phyloP scores from a whole-genome alignment of 2,329 filamentous ascomycete species.

The Davidsoniella neocaledoniae region DNA sequence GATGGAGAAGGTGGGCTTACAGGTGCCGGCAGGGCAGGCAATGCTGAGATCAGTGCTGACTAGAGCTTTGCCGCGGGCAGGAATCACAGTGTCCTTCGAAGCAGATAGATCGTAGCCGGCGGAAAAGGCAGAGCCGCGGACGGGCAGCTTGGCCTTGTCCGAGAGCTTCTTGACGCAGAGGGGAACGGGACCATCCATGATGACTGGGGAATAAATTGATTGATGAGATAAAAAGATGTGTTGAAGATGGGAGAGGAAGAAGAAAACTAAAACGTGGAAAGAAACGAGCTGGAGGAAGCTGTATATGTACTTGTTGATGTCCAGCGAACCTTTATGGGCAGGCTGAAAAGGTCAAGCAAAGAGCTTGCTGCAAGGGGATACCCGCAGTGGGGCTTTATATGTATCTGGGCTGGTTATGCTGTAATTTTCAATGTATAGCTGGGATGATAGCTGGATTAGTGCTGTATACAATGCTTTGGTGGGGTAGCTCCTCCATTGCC shows the following conservation, averaged over 20 bases:
- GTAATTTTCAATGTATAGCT: no score
- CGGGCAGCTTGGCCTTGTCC: constrained; percentile 62
- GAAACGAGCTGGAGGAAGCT: no score
- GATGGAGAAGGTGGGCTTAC: constrained; percentile 33
- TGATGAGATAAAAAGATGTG: not conserved
- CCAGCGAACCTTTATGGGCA: not conserved
- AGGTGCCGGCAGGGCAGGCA: constrained; percentile 77
- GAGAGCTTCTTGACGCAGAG: constrained; percentile 82
- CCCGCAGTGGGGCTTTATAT: no score
- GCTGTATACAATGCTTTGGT: no score
- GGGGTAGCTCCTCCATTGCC: no score
- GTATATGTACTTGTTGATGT: no score
- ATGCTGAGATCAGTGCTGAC: constrained; percentile 87
- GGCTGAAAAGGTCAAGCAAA: not conserved
- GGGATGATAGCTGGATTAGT: no score
- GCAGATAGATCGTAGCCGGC: constrained; percentile 92
- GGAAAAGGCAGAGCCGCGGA: constrained; percentile 72
- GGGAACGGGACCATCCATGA: constrained; percentile 19
- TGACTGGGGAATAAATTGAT: not conserved
- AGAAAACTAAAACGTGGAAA: not conserved
- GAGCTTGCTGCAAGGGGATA: not conserved
- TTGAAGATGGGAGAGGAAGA: not conserved
- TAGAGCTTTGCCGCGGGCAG: constrained; percentile 65
- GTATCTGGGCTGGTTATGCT: no score
- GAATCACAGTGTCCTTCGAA: constrained; percentile 56